phyloP scores from a whole-genome alignment of 1,284 basidiomycete species.

The Rhodotorula sp. region DNA sequence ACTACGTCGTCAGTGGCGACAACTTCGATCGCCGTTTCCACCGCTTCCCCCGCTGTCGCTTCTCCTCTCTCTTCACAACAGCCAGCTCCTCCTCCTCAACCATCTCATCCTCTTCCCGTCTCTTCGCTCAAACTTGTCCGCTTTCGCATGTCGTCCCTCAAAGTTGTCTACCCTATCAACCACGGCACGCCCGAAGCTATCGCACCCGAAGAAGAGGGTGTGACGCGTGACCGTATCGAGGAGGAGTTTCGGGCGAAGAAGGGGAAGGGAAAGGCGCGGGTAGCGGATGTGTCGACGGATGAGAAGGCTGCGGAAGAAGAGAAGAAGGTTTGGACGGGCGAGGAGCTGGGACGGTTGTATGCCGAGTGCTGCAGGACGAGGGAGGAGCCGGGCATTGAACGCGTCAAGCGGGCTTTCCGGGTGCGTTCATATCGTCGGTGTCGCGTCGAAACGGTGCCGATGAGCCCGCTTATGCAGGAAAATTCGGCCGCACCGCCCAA shows the following conservation, averaged over 20 bases:
- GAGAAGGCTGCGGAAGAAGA: constrained; percentile 42
- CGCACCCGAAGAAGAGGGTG: constrained; percentile 39
- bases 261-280: constrained; percentile 35
- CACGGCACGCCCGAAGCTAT: constrained; percentile 34
- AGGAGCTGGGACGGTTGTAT: constrained; percentile 76
- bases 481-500: constrained; percentile 59
- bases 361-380: constrained; percentile 72
- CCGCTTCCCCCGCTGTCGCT: not conserved
- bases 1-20: not conserved
- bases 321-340: constrained; percentile 71
- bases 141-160: constrained; percentile 44
- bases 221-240: constrained; percentile 40
- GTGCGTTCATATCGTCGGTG: constrained; percentile 51
- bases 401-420: constrained; percentile 69
- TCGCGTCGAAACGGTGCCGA: constrained; percentile 17
- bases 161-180: constrained; percentile 47
- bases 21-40: not conserved
- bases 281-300: not conserved
- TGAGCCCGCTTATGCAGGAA: constrained; percentile 31
- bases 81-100: constrained; percentile 14
- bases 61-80: not conserved
- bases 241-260: constrained; percentile 43
- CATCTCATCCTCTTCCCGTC: constrained; percentile 35
- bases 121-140: constrained; percentile 43
- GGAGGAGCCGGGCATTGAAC: constrained; percentile 66